A percentile compares a stretch with the other conserved stretches of the same genome.
phyloP scores from a whole-genome alignment of 2,329 filamentous ascomycete species.

The Gnomoniopsis sp. region DNA sequence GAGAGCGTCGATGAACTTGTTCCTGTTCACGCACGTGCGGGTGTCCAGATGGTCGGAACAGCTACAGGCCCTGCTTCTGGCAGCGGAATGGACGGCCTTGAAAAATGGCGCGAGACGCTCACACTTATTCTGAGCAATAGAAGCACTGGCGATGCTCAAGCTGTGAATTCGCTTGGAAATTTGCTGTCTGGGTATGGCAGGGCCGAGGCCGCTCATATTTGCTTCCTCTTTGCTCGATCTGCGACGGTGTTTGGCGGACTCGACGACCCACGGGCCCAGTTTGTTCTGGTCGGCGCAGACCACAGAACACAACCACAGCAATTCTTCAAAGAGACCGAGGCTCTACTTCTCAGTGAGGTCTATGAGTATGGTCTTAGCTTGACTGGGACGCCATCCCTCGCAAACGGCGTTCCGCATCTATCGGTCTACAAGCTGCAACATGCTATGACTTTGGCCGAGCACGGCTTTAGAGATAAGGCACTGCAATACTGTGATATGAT shows the following conservation, averaged over 20 bases:
- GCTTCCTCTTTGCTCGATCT: conserved; percentile 80
- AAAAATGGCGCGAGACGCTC: conserved; percentile 92
- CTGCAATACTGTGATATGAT: conserved; percentile 90
- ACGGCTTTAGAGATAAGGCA: conserved; percentile 77
- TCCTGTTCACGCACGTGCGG: conserved; percentile 84
- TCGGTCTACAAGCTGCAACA: conserved; percentile 90
- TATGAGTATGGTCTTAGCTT: conserved; percentile 88
- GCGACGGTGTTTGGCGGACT: conserved; percentile 72
- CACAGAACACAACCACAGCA: conserved; percentile 68
- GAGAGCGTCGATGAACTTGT: conserved; percentile 96
- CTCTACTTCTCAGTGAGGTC: conserved; percentile 90
- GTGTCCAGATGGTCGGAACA: conserved; percentile 86
- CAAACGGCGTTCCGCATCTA: conserved; percentile 71
- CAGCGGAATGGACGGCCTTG: conserved; percentile 78
- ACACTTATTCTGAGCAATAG: conserved; percentile 84
- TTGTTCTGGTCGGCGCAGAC: conserved; percentile 83
- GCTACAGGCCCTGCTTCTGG: conserved; percentile 48
- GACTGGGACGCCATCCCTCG: conserved; percentile 50
- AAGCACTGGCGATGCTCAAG: conserved; percentile 72
- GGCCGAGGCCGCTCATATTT: conserved; percentile 88
- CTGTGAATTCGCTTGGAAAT: conserved; percentile 75
- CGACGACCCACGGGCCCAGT: conserved; percentile 74
- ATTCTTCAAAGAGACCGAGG: conserved; percentile 76
- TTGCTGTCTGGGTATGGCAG: conserved; percentile 82
- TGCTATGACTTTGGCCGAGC: conserved; percentile 78